Conservation (phyloP, 495 filamentous ascomycete genomes). For the Aspergillus incahuasiensis region DNA sequence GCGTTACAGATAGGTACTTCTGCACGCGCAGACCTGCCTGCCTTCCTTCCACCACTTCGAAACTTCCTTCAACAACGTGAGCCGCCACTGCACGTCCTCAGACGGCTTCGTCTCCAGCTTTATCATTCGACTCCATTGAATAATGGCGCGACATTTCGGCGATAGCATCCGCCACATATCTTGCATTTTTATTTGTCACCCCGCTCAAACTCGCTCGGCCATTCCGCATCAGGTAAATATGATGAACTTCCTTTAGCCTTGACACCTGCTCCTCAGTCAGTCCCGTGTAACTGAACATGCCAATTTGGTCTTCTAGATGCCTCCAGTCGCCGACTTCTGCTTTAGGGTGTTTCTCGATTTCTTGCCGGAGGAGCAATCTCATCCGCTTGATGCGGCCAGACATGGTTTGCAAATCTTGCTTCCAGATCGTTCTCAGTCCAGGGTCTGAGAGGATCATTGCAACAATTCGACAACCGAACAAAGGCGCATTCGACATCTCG, state of each 20-base stretch:
- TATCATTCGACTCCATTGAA: no score
- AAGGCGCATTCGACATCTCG: conserved; percentile 28
- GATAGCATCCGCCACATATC: no score
- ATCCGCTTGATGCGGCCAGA: conserved; percentile 23
- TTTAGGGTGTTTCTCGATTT: not conserved
- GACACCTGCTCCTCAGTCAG: conserved; percentile 19
- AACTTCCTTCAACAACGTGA: no score
- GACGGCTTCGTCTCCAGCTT: no score
- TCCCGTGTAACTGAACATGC: conserved; percentile 37
- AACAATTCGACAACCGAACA: conserved; percentile 30
- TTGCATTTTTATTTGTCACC: no score
- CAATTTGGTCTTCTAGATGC: conserved; percentile 28
- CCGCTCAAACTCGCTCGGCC: not conserved
- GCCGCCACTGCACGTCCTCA: no score
- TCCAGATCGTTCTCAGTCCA: conserved; percentile 26
- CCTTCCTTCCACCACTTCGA: no score
- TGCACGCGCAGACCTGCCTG: no score
- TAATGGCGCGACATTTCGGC: no score
- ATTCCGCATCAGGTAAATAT: conserved; percentile 26
- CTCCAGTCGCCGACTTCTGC: conserved; percentile 22
- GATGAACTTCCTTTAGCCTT: conserved; percentile 21
- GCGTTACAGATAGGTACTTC: no score
- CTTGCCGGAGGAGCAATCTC: conserved; percentile 13
- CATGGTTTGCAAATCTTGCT: conserved; percentile 35
- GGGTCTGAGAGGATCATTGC: conserved; percentile 24